These are phyloP conservation scores for Tetrahymena elliotti DNA, from an alignment of 73 alveolate species.

Conservation along the genomic window DNA sequence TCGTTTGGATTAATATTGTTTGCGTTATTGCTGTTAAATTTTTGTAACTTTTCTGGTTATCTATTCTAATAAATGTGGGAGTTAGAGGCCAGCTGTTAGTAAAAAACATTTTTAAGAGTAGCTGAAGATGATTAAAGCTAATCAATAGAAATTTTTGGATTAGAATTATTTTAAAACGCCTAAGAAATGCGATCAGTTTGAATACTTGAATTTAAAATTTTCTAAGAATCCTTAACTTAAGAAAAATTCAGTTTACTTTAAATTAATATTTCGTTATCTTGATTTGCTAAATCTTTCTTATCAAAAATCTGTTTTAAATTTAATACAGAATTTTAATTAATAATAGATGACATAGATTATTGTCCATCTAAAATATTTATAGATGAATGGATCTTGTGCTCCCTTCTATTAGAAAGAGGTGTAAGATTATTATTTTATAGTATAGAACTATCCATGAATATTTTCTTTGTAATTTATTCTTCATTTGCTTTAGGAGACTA, in stretches of 20 bases:
- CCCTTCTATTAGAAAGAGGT: background rate
- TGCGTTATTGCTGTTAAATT: background rate
- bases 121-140: background rate
- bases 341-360: background rate
- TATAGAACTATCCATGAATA: background rate
- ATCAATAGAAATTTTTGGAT: background rate
- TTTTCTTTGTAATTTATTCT: background rate
- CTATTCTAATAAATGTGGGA: background rate
- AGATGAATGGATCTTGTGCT: background rate
- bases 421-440: background rate
- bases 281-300: background rate
- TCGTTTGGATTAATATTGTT: background rate
- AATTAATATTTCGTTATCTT: background rate
- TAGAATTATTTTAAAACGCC: background rate
- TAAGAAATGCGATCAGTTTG: background rate
- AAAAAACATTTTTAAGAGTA: background rate
- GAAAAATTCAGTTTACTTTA: background rate
- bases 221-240: background rate
- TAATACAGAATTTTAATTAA: background rate
- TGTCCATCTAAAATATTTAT: background rate
- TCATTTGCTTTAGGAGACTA: background rate
- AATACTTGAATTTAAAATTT: background rate
- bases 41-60: background rate
- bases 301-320: background rate
- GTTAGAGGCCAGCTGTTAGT: background rate